Conservation (phyloP, 306 rosid species). For the Benincasa hispida region DNA sequence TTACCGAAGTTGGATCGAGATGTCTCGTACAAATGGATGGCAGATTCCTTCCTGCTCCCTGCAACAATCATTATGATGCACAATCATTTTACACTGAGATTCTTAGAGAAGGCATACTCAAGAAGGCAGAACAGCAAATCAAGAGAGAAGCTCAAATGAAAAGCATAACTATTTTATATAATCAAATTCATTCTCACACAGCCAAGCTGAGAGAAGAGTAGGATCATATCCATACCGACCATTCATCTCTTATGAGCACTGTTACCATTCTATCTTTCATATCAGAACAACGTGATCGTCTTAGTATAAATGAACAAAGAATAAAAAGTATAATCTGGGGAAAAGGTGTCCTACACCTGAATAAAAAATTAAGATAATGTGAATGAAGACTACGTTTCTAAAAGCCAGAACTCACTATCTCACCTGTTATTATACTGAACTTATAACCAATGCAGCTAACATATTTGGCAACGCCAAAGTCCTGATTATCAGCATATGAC, state of each 20-base stretch:
- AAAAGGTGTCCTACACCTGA: background rate
- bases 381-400: background rate
- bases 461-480: background rate
- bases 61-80: constrained; percentile 16
- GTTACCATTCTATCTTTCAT: background rate
- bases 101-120: background rate
- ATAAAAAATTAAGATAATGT: background rate
- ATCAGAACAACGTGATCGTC: background rate
- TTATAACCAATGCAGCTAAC: background rate
- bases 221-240: background rate
- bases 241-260: background rate
- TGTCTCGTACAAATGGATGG: constrained; percentile 58
- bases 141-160: background rate
- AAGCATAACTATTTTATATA: background rate
- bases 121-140: background rate
- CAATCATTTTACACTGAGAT: background rate
- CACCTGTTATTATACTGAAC: background rate
- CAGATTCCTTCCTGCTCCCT: constrained; percentile 55
- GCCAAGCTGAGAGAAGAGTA: background rate
- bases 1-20: constrained; percentile 78
- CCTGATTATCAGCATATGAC: background rate
- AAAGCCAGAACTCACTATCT: background rate
- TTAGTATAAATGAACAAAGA: background rate
- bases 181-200: background rate
- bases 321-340: background rate